Percentiles rank a stretch among this genome's conserved stretches.
phyloP scores from a whole-genome alignment of 768 basidiomycete species.

The Grammothele lineata region DNA sequence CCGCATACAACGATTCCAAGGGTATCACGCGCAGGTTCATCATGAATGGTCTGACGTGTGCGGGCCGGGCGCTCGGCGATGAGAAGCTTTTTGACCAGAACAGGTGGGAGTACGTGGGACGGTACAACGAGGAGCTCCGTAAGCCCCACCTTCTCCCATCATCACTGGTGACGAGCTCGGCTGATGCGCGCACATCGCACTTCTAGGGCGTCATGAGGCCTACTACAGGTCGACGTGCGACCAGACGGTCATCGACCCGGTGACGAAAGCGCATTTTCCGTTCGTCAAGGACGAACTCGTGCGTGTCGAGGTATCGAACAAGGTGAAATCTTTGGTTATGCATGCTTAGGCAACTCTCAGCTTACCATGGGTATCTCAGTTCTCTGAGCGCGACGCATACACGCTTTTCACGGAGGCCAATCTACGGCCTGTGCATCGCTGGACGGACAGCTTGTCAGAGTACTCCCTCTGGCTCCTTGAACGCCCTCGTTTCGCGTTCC shows the following conservation, averaged over 20 bases:
- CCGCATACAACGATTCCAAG: slow-evolving; percentile 80
- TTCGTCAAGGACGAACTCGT: slow-evolving; percentile 74
- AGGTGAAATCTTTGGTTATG: slow-evolving; percentile 59
- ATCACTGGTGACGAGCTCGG: too few species aligned
- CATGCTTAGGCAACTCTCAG: not conserved
- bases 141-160: slow-evolving; percentile 17
- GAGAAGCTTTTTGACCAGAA: slow-evolving; percentile 56
- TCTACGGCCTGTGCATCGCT: slow-evolving; percentile 81
- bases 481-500: slow-evolving; percentile 78
- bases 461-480: slow-evolving; percentile 93
- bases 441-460: slow-evolving; percentile 66
- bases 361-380: too few species aligned
- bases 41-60: slow-evolving; percentile 77
- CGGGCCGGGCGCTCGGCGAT: slow-evolving; percentile 65
- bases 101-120: slow-evolving; percentile 72
- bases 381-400: slow-evolving; percentile 67
- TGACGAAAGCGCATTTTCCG: slow-evolving; percentile 36
- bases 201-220: slow-evolving; percentile 75
- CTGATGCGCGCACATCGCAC: too few species aligned
- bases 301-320: slow-evolving; percentile 83
- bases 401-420: slow-evolving; percentile 68
- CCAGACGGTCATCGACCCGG: slow-evolving; percentile 55
- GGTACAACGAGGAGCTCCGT: slow-evolving; percentile 54
- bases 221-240: slow-evolving; percentile 65
- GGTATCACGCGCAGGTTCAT: slow-evolving; percentile 76